Evolutionary conservation across 2,329 filamentous ascomycete species (phyloP).

Genomic region (Ceratocystis variospora): DNA sequence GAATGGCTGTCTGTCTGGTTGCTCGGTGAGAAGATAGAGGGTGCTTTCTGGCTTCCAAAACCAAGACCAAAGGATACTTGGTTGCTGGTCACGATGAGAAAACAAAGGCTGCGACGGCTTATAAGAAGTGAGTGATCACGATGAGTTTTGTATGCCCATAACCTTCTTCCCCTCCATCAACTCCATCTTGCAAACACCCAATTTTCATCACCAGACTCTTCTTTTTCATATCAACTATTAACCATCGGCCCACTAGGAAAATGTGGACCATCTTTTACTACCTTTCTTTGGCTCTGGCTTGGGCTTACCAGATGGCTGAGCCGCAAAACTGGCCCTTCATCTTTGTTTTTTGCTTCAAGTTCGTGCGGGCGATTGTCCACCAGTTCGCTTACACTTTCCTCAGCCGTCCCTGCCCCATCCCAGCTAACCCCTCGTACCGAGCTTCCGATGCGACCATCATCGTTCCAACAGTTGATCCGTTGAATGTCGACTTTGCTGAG

Average conservation of each 20-base stretch:
- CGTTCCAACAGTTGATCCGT: slow-evolving; percentile 37
- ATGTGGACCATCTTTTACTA: background rate
- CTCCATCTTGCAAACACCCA: background rate
- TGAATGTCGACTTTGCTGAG: slow-evolving; percentile 29
- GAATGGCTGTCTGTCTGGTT: background rate
- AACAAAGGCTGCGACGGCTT: background rate
- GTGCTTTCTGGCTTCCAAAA: background rate
- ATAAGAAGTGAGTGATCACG: background rate
- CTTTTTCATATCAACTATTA: background rate
- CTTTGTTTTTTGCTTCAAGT: slow-evolving; percentile 29
- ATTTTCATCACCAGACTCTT: background rate
- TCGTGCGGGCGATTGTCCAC: slow-evolving; percentile 34
- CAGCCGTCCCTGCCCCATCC: slow-evolving; percentile 28
- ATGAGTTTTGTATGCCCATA: background rate
- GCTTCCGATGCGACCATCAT: slow-evolving; percentile 36
- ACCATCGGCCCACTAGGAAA: background rate
- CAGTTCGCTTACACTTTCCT: slow-evolving; percentile 28
- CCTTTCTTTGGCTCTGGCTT: background rate
- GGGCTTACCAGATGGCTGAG: background rate
- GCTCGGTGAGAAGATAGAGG: background rate
- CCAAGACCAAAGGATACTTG: background rate
- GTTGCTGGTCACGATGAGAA: background rate
- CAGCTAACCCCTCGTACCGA: slow-evolving; percentile 24
- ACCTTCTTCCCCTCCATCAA: background rate
- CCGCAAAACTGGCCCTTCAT: slow-evolving; percentile 10